phyloP scores from a whole-genome alignment of 768 basidiomycete species.

The Pleurotus citrinopileatus region DNA sequence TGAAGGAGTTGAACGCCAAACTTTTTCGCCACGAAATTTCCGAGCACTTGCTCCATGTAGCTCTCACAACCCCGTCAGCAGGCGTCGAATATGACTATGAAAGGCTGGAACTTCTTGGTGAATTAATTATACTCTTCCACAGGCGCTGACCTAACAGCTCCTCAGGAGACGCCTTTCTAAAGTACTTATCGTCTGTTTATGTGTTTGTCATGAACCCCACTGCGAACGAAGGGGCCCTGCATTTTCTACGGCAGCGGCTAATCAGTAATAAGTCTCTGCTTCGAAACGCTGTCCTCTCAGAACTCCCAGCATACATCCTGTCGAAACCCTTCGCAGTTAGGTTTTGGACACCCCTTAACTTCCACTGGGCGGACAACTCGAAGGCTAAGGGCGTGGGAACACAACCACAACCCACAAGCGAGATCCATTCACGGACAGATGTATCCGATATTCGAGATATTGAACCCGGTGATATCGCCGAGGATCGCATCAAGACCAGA shows the following conservation, averaged over 20 bases:
- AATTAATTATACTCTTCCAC: slow-evolving; percentile 12
- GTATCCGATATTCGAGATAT: background rate
- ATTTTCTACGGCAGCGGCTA: slow-evolving; percentile 61
- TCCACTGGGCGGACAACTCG: no score
- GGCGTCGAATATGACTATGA: slow-evolving; percentile 77
- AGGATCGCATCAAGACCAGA: slow-evolving; percentile 25
- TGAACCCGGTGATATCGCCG: slow-evolving; percentile 5
- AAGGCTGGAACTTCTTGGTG: slow-evolving; percentile 80
- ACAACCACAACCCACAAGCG: no score
- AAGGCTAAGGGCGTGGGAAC: no score
- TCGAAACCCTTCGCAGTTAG: slow-evolving; percentile 67
- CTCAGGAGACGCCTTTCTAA: slow-evolving; percentile 80
- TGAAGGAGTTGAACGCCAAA: slow-evolving; percentile 73
- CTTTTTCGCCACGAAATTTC: slow-evolving; percentile 62
- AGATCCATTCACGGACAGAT: no score
- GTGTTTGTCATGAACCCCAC: slow-evolving; percentile 69
- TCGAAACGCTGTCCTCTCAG: slow-evolving; percentile 48
- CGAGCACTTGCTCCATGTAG: slow-evolving; percentile 59
- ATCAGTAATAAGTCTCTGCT: slow-evolving; percentile 74
- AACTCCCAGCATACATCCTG: slow-evolving; percentile 73
- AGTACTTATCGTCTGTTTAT: slow-evolving; percentile 72
- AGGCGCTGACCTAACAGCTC: slow-evolving; percentile 9
- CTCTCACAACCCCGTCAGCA: slow-evolving; percentile 70
- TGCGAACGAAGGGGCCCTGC: slow-evolving; percentile 64
- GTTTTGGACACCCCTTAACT: slow-evolving; percentile 59